Conservation (phyloP, 306 rosid genomes). For the Pueraria montana region DNA sequence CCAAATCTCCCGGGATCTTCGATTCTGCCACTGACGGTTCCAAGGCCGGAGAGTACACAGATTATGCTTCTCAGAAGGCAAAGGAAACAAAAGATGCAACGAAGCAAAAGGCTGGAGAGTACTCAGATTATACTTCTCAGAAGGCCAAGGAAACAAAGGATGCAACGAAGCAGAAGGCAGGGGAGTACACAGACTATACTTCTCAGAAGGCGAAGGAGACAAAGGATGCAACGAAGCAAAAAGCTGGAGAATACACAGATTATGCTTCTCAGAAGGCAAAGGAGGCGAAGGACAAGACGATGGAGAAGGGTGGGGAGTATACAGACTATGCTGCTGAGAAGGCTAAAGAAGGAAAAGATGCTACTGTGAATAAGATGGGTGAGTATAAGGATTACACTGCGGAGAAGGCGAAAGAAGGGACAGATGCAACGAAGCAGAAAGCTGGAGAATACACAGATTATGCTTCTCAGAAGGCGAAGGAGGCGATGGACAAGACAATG, state of each 20-base stretch:
- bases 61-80: conserved; percentile 36
- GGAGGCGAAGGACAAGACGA: conserved; percentile 49
- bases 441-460: conserved; percentile 48
- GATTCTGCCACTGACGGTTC: conserved; percentile 7
- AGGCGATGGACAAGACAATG: conserved; percentile 45
- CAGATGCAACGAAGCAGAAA: conserved; percentile 32
- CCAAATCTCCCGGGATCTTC: conserved; percentile 9
- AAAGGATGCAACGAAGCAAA: conserved; percentile 27
- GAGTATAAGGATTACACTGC: conserved; percentile 56
- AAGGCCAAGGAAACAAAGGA: neutral
- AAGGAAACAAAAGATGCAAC: conserved; percentile 49
- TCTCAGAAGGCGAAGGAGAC: conserved; percentile 52
- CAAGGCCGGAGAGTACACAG: conserved; percentile 21
- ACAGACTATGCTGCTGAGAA: conserved; percentile 45
- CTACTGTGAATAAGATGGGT: conserved; percentile 7
- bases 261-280: conserved; percentile 46
- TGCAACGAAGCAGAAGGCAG: neutral
- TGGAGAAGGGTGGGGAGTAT: conserved; percentile 48
- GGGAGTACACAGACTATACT: conserved; percentile 7
- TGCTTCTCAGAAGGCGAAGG: conserved; percentile 46
- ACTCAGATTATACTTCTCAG: neutral
- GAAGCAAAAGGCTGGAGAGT: conserved; percentile 40
- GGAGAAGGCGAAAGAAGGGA: conserved; percentile 66
- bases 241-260: conserved; percentile 47
- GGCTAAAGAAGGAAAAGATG: conserved; percentile 49